Base-by-base conservation (phyloP, 169 alveolate species). In the Plasmodium relictum region DNA sequence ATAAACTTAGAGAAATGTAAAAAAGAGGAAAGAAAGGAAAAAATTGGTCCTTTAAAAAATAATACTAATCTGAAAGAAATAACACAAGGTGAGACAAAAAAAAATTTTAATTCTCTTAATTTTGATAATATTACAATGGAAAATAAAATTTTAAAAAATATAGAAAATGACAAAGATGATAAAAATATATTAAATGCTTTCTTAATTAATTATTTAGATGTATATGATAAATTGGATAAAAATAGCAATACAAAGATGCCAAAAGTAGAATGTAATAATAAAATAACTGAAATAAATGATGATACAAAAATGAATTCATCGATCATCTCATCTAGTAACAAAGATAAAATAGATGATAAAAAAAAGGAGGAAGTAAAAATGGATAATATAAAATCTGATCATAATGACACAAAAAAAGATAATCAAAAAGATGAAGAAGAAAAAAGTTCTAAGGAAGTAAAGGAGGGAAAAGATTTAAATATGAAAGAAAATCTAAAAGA, bases 141-240 rank as follows among this genome's bases (percentile, higher is more conserved):
- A 16, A 44, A 22, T 42, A 45, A 14, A 71, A 52, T 14, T 2
- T n/a, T 18, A 71, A 71, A 52, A 26, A n/a, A 12, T 71, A 58
- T 12, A 22, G 73, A 26, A 63, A 24, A 22, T 24, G 22, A 39
- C 7, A 68, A 26, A 7, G 22, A 22, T 18, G 62, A 50, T 3
- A 72, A 72, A 37, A 52, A 37, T 42, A 7, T 72, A 37, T 26
- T 52, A 37, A 31, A 54, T n/a, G 8, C 58, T n/a, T n/a, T 54
- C 9, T 37, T 72, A 31, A 31, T 52, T 31, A 72, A 56, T 26
- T 52, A 72, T 31, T 14, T 72, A 14, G 63, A 70, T 48, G 63
- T 20, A 12, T 70, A 24, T 70, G 80, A 70, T 16, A 70, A 48
- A 26, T 48, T 42, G 1, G 22, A 48, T 18, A 48, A 70, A 20